Conservation (phyloP, 176 grass and related monocot genomes). For the Zoysia pacifica region DNA sequence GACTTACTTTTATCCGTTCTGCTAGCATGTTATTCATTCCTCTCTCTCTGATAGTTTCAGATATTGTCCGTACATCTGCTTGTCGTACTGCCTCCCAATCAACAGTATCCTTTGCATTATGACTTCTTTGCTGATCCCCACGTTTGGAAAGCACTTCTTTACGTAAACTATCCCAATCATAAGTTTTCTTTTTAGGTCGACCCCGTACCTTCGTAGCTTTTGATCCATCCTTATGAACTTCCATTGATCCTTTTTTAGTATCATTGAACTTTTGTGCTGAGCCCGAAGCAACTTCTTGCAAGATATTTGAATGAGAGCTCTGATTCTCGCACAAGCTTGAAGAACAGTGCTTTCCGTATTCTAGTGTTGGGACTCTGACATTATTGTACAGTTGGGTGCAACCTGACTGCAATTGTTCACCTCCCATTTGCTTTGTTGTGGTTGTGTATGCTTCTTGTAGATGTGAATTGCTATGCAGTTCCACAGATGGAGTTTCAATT, state of each 20-base stretch:
- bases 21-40: conserved; percentile 94
- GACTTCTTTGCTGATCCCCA: conserved; percentile 48
- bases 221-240: conserved; percentile 39
- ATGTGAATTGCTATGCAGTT: conserved; percentile 25
- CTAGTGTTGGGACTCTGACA: conserved; percentile 26
- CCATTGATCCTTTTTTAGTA: conserved; percentile 27
- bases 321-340: conserved; percentile 32
- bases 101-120: conserved; percentile 61
- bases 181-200: conserved; percentile 48
- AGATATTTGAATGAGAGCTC: conserved; percentile 23
- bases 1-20: conserved; percentile 75
- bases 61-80: conserved; percentile 62
- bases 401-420: conserved; percentile 25
- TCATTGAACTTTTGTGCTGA: conserved; percentile 29
- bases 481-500: conserved; percentile 29
- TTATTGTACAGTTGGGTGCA: conserved; percentile 15
- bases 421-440: conserved; percentile 12
- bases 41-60: conserved; percentile 69
- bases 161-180: conserved; percentile 86
- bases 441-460: conserved; percentile 21
- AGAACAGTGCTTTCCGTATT: conserved; percentile 35
- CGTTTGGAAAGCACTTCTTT: conserved; percentile 48
- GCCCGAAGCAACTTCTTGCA: conserved; percentile 26
- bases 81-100: conserved; percentile 73
- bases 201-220: conserved; percentile 53